Percentiles rank a stretch among this genome's conserved stretches.
Evolutionary conservation across 1,284 basidiomycete species (phyloP).

Genomic region (Tilletia indica): DNA sequence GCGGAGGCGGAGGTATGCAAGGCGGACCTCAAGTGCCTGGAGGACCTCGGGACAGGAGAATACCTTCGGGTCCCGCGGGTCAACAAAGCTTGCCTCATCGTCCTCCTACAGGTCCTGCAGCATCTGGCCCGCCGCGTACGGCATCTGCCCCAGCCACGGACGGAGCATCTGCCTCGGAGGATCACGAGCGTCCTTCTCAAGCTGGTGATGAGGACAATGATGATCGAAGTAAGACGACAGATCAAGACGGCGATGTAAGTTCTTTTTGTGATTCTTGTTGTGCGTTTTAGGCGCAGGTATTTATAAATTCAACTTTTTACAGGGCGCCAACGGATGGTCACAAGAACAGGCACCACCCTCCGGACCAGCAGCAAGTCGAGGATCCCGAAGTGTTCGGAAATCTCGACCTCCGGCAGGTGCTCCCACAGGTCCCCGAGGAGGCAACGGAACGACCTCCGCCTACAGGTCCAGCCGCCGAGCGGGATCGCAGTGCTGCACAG

Average conservation of each 20-base stretch:
- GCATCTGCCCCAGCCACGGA: not conserved
- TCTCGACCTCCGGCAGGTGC: not conserved
- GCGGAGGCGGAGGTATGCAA: not conserved
- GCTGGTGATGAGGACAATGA: no score
- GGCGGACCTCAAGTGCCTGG: slow-evolving; percentile 18
- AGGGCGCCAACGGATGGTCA: not conserved
- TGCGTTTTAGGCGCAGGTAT: not conserved
- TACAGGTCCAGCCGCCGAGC: slow-evolving; percentile 25
- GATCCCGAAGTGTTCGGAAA: not conserved
- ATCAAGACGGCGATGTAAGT: slow-evolving; percentile 1
- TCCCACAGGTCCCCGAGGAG: slow-evolving; percentile 19
- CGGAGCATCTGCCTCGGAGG: not conserved
- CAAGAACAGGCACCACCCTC: not conserved
- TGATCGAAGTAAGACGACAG: not conserved
- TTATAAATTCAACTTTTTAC: not conserved
- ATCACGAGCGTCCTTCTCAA: no score
- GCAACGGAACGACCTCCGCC: slow-evolving; percentile 20
- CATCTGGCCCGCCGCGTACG: no score
- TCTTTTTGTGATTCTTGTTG: not conserved
- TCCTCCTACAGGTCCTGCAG: not conserved
- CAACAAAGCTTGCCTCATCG: slow-evolving; percentile 17
- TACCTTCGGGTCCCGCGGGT: slow-evolving; percentile 3
- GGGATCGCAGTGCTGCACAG: not conserved
- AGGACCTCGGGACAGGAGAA: slow-evolving; percentile 6
- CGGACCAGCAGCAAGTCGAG: not conserved